phyloP scores from a whole-genome alignment of 73 alveolate genomes.

The Uronychia binucleata region DNA sequence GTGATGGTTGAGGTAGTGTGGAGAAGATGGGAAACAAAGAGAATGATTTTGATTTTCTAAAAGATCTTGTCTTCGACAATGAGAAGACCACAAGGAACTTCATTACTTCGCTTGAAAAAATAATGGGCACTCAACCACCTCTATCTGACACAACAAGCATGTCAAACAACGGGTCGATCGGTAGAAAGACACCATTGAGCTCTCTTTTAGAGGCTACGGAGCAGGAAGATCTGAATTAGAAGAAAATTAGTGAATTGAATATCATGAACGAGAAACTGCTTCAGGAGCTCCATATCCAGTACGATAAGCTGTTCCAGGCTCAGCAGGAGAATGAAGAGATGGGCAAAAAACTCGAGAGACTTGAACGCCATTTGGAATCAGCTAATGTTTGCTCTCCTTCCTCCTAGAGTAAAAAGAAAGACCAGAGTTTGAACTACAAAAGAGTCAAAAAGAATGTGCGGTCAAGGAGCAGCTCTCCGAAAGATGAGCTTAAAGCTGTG shows the following conservation, averaged over 20 bases:
- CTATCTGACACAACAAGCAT: background rate
- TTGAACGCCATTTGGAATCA: no score
- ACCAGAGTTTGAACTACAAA: no score
- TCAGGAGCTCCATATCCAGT: background rate
- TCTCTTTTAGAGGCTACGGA: background rate
- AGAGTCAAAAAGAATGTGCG: background rate
- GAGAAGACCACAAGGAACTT: background rate
- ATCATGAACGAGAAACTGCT: background rate
- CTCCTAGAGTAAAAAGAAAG: background rate
- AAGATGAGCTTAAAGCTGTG: background rate
- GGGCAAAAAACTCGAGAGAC: no score
- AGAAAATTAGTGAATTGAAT: background rate
- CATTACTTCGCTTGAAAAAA: background rate
- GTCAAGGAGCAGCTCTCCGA: background rate
- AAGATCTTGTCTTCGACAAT: background rate
- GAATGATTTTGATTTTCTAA: slow-evolving; percentile 1
- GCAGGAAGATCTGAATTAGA: background rate
- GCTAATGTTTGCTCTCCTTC: no score
- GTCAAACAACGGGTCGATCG: no score
- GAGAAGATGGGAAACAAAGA: background rate
- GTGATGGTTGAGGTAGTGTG: background rate
- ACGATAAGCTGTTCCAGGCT: background rate
- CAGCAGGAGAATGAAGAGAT: background rate
- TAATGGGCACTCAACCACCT: background rate
- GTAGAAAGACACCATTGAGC: no score